Percentiles rank a stretch among this genome's conserved stretches.
Conservation (phyloP, 1,139 yeast genomes). For the Geotrichum histeridarum region DNA sequence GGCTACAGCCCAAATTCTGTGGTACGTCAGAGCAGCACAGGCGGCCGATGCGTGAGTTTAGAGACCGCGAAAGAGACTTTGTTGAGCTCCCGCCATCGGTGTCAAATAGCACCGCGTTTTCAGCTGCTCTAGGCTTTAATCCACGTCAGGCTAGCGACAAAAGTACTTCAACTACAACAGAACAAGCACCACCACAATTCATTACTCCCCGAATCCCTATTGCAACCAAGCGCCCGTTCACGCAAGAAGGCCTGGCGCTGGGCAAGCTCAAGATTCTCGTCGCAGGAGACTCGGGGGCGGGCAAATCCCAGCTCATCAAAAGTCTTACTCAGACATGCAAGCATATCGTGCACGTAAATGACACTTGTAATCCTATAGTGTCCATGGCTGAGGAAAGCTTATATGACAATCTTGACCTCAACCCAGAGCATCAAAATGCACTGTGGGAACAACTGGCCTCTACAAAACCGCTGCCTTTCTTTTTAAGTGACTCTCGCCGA, state of each 20-base stretch:
- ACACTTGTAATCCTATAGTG: conserved; percentile 12
- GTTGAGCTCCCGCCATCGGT: neutral
- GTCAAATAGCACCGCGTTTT: neutral
- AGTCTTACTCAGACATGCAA: conserved; percentile 26
- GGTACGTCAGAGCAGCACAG: neutral
- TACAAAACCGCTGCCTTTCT: neutral
- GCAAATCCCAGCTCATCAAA: conserved; percentile 29
- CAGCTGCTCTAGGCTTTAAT: neutral
- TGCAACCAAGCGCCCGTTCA: neutral
- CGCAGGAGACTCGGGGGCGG: conserved; percentile 26
- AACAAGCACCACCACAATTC: neutral
- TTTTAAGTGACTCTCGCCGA: conserved; percentile 15
- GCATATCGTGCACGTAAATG: conserved; percentile 31
- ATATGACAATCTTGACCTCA: neutral
- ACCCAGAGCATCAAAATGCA: conserved; percentile 1
- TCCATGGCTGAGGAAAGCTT: neutral
- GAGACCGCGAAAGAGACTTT: neutral
- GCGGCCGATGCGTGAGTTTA: neutral
- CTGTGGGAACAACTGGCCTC: conserved; percentile 10
- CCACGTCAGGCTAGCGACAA: neutral
- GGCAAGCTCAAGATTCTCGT: conserved; percentile 14
- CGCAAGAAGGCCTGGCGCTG: conserved; percentile 9
- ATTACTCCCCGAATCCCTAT: neutral
- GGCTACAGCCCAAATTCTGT: neutral
- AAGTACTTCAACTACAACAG: neutral